A percentile compares a stretch with the other conserved stretches of the same genome.
phyloP scores from a whole-genome alignment of 2,329 filamentous ascomycete species.

The Graphiopsis chlorocephala region DNA sequence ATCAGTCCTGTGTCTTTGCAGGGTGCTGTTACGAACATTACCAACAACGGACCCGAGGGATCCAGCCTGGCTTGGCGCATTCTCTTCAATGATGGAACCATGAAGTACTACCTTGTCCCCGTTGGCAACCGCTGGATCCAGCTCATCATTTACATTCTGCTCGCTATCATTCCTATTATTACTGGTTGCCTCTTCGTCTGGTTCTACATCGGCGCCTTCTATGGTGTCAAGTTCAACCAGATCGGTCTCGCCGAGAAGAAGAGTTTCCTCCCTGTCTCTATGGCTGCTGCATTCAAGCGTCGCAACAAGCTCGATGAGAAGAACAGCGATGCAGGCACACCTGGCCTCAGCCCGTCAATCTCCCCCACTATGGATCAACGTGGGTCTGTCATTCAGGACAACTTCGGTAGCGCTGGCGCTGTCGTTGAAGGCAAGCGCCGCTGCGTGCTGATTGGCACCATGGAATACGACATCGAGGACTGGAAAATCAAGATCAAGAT shows the following conservation, averaged over 20 bases:
- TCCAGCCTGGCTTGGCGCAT: conserved; percentile 58
- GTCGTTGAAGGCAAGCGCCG: conserved; percentile 34
- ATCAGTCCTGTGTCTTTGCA: conserved; percentile 59
- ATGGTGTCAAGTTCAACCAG: conserved; percentile 62
- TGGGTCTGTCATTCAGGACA: conserved; percentile 25
- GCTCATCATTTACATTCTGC: conserved; percentile 53
- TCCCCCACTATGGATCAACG: conserved; percentile 12
- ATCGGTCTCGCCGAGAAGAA: conserved; percentile 52
- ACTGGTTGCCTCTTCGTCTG: conserved; percentile 52
- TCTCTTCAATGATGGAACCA: conserved; percentile 53
- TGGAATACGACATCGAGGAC: conserved; percentile 71
- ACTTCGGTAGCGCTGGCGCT: conserved; percentile 25
- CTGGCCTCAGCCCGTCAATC: conserved; percentile 9
- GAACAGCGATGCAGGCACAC: conserved; percentile 16
- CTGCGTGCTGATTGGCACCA: conserved; percentile 66
- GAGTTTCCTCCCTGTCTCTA: conserved; percentile 27
- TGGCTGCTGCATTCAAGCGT: conserved; percentile 20
- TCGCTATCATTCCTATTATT: conserved; percentile 53
- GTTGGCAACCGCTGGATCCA: conserved; percentile 55
- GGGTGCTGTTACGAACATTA: conserved; percentile 58
- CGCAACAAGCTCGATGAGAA: conserved; percentile 26
- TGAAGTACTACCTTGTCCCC: conserved; percentile 53
- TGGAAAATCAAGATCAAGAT: conserved; percentile 71
- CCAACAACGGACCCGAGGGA: conserved; percentile 49
- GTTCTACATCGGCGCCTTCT: conserved; percentile 60